A percentile compares a stretch with the other conserved stretches of the same genome.
Conservation (phyloP, 495 filamentous ascomycete genomes). For the Halenospora varia region DNA sequence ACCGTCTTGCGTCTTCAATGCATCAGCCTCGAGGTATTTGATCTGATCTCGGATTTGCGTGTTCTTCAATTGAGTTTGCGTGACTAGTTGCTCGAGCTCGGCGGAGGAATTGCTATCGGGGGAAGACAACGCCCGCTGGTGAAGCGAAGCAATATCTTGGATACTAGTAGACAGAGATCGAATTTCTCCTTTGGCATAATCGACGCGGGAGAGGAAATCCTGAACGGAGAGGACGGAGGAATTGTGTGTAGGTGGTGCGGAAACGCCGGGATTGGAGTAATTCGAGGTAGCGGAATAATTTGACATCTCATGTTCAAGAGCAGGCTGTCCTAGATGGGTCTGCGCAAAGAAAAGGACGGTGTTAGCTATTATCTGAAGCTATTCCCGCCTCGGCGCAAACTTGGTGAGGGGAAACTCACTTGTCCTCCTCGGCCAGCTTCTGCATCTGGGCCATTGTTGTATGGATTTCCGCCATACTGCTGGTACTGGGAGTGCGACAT, state of each 20-base stretch:
- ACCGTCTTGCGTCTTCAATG: slow-evolving; percentile 49
- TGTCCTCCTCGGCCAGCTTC: slow-evolving; percentile 15
- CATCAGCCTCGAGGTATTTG: slow-evolving; percentile 60
- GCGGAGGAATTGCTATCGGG: slow-evolving; percentile 42
- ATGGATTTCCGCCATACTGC: slow-evolving; percentile 41
- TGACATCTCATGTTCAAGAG: slow-evolving; percentile 22
- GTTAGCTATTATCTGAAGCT: not conserved
- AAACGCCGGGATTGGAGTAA: slow-evolving; percentile 16
- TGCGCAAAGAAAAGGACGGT: not conserved
- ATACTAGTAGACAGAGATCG: slow-evolving; percentile 49
- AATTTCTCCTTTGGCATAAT: slow-evolving; percentile 54
- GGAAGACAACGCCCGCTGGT: slow-evolving; percentile 55
- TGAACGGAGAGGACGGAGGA: slow-evolving; percentile 40
- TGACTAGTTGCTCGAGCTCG: slow-evolving; percentile 46
- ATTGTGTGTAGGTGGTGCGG: slow-evolving; percentile 17
- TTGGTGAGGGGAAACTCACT: not conserved
- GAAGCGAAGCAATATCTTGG: slow-evolving; percentile 51
- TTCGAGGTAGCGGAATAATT: slow-evolving; percentile 20
- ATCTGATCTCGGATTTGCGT: slow-evolving; percentile 63
- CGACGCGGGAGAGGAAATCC: slow-evolving; percentile 58
- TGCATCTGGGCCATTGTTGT: slow-evolving; percentile 23
- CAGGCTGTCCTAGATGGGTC: slow-evolving; percentile 7
- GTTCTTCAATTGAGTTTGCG: slow-evolving; percentile 63
- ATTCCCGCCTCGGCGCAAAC: not conserved
- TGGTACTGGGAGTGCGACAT: slow-evolving; percentile 29